Percentiles rank a stretch among this genome's conserved stretches.
These are phyloP conservation scores for Ophiobolus disseminans DNA, from an alignment of 2,329 filamentous ascomycete genomes.

Conservation along the genomic window DNA sequence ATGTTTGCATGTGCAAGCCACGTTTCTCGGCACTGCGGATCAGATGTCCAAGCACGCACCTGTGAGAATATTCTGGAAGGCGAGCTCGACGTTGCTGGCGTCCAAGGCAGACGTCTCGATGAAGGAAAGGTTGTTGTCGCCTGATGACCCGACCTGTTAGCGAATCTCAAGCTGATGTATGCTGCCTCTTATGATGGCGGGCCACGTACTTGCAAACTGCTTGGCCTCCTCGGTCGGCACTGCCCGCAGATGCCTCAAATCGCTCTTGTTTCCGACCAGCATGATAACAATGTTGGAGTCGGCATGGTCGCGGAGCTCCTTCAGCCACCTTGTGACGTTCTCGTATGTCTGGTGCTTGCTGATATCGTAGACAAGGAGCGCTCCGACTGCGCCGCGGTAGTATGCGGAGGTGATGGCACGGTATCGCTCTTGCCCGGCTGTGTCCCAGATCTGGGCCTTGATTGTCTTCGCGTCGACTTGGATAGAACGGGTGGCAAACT, in stretches of 20 bases:
- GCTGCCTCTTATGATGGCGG: not conserved
- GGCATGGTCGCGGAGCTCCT: slow-evolving; percentile 96
- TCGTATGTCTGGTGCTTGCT: slow-evolving; percentile 99
- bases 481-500: slow-evolving; percentile 98
- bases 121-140: slow-evolving; percentile 97
- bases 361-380: slow-evolving; percentile 98
- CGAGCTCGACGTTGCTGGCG: slow-evolving; percentile 98
- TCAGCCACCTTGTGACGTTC: slow-evolving; percentile 98
- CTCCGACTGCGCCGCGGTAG: slow-evolving; percentile 96
- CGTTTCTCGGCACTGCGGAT: not conserved
- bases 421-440: slow-evolving; percentile 97
- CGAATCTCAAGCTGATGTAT: not conserved
- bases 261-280: slow-evolving; percentile 99
- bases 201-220: slow-evolving; percentile 84
- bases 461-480: slow-evolving; percentile 99
- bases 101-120: slow-evolving; percentile 99
- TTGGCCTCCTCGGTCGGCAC: slow-evolving; percentile 98
- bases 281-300: slow-evolving; percentile 99
- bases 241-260: slow-evolving; percentile 97
- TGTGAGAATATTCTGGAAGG: slow-evolving; percentile 99
- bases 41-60: slow-evolving; percentile 64
- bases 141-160: slow-evolving; percentile 55
- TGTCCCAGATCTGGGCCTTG: slow-evolving; percentile 99
- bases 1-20: slow-evolving; percentile 1
- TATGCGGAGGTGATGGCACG: slow-evolving; percentile 99